These are phyloP conservation scores for Pilaira anomala DNA, from an alignment of 192 early-diverging fungal genomes.

Conservation along the genomic window DNA sequence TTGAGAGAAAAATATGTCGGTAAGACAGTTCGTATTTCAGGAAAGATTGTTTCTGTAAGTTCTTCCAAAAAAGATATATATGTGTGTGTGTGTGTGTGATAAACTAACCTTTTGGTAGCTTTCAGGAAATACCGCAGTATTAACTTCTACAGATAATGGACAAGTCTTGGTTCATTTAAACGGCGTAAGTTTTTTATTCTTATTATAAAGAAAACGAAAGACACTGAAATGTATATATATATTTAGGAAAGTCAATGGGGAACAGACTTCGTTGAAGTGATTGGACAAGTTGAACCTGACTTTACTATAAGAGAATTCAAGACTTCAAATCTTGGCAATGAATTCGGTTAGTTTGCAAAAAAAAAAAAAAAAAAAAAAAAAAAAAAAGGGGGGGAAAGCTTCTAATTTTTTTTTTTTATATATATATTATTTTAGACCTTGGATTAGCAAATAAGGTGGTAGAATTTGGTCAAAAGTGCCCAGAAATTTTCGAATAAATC, in stretches of 20 bases:
- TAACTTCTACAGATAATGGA: conserved; percentile 35
- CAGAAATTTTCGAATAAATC: conserved; percentile 30
- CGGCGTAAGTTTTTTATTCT: conserved; percentile 17
- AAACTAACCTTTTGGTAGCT: conserved; percentile 5
- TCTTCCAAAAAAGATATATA: background rate
- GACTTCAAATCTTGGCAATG: conserved; percentile 32
- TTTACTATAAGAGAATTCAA: conserved; percentile 32
- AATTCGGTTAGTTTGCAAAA: conserved; percentile 30
- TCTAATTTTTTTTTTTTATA: background rate
- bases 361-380: background rate
- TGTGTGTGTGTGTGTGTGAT: background rate
- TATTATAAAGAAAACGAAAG: background rate
- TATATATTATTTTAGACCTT: conserved; percentile 21
- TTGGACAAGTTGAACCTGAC: conserved; percentile 37
- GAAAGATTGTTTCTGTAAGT: conserved; percentile 34
- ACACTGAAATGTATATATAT: background rate
- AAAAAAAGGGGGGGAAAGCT: too few relatives aligned
- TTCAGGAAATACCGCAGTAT: conserved; percentile 23
- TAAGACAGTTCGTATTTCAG: conserved; percentile 22
- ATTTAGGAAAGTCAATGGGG: conserved; percentile 27
- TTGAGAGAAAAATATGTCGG: conserved; percentile 30
- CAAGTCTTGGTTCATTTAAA: conserved; percentile 30
- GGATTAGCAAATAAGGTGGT: conserved; percentile 32
- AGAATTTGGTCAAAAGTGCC: conserved; percentile 31
- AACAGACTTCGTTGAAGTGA: conserved; percentile 33